Evolutionary conservation across 2,329 filamentous ascomycete genomes (phyloP).

Genomic region (Fusarium floridanum): DNA sequence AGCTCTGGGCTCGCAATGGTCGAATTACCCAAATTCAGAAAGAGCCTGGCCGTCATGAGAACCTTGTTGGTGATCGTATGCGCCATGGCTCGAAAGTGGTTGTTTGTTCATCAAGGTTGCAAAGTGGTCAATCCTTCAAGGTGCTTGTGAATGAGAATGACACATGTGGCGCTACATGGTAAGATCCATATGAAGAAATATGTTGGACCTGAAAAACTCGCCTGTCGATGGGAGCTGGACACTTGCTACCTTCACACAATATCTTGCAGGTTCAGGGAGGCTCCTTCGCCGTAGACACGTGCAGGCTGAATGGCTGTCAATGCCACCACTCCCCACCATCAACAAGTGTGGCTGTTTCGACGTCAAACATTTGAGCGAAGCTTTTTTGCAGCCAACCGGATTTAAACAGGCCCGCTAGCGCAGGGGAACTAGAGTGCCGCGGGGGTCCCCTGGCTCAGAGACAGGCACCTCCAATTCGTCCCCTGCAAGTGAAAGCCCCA

Average conservation of each 20-base stretch:
- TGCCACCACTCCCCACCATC: neutral
- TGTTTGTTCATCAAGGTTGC: slow-evolving; percentile 32
- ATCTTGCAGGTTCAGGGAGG: neutral
- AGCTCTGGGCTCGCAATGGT: neutral
- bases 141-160: neutral
- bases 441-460: neutral
- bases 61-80: slow-evolving; percentile 28
- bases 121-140: slow-evolving; percentile 12
- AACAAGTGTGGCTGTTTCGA: slow-evolving; percentile 3
- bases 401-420: slow-evolving; percentile 16
- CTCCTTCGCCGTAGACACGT: neutral
- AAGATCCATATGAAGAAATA: neutral
- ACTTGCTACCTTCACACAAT: neutral
- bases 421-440: slow-evolving; percentile 26
- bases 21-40: neutral
- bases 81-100: neutral
- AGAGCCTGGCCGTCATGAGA: slow-evolving; percentile 8
- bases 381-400: slow-evolving; percentile 14
- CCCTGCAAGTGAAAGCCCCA: neutral
- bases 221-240: neutral
- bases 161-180: neutral
- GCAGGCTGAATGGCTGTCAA: neutral
- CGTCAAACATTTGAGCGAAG: neutral
- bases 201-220: neutral
- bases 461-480: slow-evolving; percentile 20